Base-by-base conservation (phyloP, 805 yeast genomes). In the Myxozyma geophila region DNA sequence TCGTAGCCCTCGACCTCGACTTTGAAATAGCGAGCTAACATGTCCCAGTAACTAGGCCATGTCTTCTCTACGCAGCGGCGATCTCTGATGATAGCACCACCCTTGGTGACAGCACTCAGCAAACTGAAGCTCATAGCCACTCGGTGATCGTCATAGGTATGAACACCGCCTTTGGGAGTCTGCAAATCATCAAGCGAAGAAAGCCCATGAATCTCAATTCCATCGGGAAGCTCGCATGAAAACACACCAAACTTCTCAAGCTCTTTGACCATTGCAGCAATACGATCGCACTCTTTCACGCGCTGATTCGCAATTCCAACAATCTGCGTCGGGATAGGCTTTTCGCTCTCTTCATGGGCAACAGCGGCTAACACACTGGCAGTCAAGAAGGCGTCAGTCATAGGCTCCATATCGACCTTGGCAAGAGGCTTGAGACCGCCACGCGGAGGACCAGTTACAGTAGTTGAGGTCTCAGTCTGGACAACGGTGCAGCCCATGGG, bases 11-110 rank as follows among this genome's bases (percentile, higher is more conserved):
- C 71, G 95, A 84, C 54, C 82, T 77, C 55, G 88, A 83, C 74
- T 87, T 92, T 67, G 95, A 80, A 41, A 5, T 28, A 5, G 28
- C 28, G 28, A 28, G 28, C 28, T 28, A 28, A 28, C 28, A 87
- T 83, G 77, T 95, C 99, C 99, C 99, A 95, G 99, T 99, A 95
- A 44, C 98, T 98, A 21, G 99, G 99, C 99, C 99, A 95, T 0
- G 99, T 95, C 79, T 95, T 95, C 62, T 93, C 96, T 1, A 97
- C 96, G 74, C 98, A 91, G 33, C 88, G 84, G 77, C 98, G 86
- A 73, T 93, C 97, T 69, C 87, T 85, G 63, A 95, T 85, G 67
- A 86, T 79, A 0, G 89, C 93, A 0, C 89, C 86, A 2, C 79
- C 80, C 0, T 73, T 71, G 55, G 84, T 82, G 71, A 90, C 80